Evolutionary conservation across 495 filamentous ascomycete genomes (phyloP).

Genomic region (Melanomma pulvis-pyrius): DNA sequence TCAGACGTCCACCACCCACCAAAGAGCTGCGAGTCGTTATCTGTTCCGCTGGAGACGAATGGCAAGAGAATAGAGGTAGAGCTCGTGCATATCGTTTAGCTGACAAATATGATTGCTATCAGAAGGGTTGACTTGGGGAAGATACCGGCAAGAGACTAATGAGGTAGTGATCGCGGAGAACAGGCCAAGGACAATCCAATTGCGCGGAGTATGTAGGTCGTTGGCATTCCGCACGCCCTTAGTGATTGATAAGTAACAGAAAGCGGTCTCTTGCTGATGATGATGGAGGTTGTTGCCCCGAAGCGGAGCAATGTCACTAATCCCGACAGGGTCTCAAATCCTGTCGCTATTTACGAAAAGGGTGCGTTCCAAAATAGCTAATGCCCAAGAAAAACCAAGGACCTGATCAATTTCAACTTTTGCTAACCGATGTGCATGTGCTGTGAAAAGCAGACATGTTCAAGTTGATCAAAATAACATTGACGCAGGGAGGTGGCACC

Average conservation of each 20-base stretch:
- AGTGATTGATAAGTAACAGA: neutral
- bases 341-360: neutral
- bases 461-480: neutral
- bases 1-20: too few relatives aligned
- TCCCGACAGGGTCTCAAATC: neutral
- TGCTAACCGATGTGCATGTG: neutral
- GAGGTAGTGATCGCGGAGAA: neutral
- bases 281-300: neutral
- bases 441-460: neutral
- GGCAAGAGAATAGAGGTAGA: too few relatives aligned
- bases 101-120: too few relatives aligned
- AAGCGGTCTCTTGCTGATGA: neutral
- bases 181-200: neutral
- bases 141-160: too few relatives aligned
- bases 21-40: too few relatives aligned
- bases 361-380: neutral
- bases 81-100: too few relatives aligned
- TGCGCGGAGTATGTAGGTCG: neutral
- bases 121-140: too few relatives aligned
- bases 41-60: too few relatives aligned
- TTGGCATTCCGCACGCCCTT: neutral
- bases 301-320: neutral
- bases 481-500: constrained; percentile 18
- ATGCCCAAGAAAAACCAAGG: neutral
- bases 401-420: neutral